Conservation (phyloP, 1,284 basidiomycete species). For the Boletus mariae region DNA sequence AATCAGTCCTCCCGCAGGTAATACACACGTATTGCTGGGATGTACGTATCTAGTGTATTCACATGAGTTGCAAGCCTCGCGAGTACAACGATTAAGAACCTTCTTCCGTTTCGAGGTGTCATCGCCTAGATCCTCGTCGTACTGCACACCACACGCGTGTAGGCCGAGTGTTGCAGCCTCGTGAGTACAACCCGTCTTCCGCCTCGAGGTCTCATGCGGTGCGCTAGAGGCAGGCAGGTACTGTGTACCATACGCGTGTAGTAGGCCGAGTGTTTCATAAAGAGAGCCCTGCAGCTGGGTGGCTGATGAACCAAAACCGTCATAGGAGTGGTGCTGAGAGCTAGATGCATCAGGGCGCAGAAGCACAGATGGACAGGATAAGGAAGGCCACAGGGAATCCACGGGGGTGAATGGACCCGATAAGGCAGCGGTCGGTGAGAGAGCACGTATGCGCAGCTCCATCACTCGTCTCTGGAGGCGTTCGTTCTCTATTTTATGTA, state of each 20-base stretch:
- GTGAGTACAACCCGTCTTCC: too few species aligned
- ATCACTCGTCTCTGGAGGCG: slow-evolving; percentile 53
- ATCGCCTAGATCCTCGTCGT: too few species aligned
- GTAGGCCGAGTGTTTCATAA: slow-evolving; percentile 21
- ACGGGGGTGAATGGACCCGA: slow-evolving; percentile 17
- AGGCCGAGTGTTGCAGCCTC: too few species aligned
- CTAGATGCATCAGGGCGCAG: slow-evolving; percentile 14
- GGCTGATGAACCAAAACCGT: slow-evolving; percentile 12
- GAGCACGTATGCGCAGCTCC: slow-evolving; percentile 37
- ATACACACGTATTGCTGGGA: too few species aligned
- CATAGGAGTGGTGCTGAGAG: slow-evolving; percentile 17
- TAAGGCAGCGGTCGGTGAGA: slow-evolving; percentile 17
- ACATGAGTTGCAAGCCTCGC: too few species aligned
- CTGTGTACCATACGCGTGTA: slow-evolving; percentile 16
- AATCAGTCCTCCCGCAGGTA: too few species aligned
- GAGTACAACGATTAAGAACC: too few species aligned
- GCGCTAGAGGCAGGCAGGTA: slow-evolving; percentile 11
- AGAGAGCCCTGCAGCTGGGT: slow-evolving; percentile 12
- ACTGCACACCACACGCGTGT: too few species aligned
- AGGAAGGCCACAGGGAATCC: slow-evolving; percentile 17
- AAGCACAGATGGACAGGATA: slow-evolving; percentile 12
- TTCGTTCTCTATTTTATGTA: too few species aligned
- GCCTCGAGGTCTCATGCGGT: too few species aligned
- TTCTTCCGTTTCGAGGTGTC: too few species aligned
- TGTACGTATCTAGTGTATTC: too few species aligned